phyloP scores from a whole-genome alignment of 192 early-diverging fungal species.

The Haplosporangium gracile region DNA sequence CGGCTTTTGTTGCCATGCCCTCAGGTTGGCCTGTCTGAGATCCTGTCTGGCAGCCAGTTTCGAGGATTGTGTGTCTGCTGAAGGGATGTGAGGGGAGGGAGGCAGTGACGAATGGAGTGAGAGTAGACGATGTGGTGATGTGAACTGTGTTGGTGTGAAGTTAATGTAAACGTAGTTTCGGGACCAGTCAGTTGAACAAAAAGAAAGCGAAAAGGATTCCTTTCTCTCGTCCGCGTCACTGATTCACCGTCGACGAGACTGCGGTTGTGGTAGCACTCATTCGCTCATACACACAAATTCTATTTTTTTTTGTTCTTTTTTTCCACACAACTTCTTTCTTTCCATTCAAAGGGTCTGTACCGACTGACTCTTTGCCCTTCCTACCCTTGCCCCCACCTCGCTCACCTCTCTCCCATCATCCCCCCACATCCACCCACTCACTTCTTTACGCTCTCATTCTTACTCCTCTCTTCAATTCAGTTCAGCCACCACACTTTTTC shows the following conservation, averaged over 20 bases:
- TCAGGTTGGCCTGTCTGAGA: conserved; percentile 41
- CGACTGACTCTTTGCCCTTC: not conserved
- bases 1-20: conserved; percentile 51
- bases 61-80: conserved; percentile 3
- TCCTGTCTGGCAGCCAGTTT: conserved; percentile 53
- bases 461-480: not conserved
- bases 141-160: no score
- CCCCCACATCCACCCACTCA: not conserved
- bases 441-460: not conserved
- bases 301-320: no score
- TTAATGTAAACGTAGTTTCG: no score
- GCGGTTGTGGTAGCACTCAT: not conserved
- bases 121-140: no score
- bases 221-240: not conserved
- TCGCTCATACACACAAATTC: not conserved
- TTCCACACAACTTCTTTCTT: no score
- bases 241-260: no score
- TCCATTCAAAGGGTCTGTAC: not conserved
- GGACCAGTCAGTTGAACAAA: no score
- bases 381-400: not conserved
- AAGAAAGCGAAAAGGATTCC: no score
- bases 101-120: no score
- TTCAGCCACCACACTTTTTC: no score
- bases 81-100: not conserved
- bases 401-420: not conserved